phyloP scores from a whole-genome alignment of 2,329 filamentous ascomycete species.

The Mycosphaerella sp. region DNA sequence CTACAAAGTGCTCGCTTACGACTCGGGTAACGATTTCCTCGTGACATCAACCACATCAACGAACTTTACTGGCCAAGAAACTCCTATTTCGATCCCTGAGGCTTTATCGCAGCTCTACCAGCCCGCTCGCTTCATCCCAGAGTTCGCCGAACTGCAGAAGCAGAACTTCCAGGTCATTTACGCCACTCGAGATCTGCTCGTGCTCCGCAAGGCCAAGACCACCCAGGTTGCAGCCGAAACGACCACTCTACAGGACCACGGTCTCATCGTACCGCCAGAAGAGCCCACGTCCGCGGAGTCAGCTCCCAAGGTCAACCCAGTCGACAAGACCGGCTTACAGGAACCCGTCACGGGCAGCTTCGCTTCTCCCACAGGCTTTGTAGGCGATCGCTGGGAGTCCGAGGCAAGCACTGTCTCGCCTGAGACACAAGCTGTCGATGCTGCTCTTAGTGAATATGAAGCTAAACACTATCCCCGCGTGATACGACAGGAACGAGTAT shows the following conservation, averaged over 20 bases:
- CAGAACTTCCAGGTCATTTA: slow-evolving; percentile 63
- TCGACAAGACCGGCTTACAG: slow-evolving; percentile 39
- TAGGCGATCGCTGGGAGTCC: slow-evolving; percentile 31
- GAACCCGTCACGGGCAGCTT: slow-evolving; percentile 49
- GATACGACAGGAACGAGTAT: slow-evolving; percentile 43
- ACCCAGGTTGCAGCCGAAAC: slow-evolving; percentile 13
- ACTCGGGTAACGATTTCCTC: slow-evolving; percentile 53
- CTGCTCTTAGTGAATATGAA: slow-evolving; percentile 24
- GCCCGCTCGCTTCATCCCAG: slow-evolving; percentile 58
- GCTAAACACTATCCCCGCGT: slow-evolving; percentile 42
- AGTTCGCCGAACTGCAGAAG: slow-evolving; percentile 53
- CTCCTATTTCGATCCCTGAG: slow-evolving; percentile 52
- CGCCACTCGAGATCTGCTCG: slow-evolving; percentile 55
- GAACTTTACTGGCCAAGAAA: slow-evolving; percentile 47
- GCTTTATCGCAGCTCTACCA: slow-evolving; percentile 55
- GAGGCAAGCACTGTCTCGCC: slow-evolving; percentile 41
- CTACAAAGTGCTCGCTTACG: slow-evolving; percentile 63
- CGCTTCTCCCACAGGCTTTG: slow-evolving; percentile 59
- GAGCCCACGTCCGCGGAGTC: slow-evolving; percentile 6
- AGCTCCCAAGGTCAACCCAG: slow-evolving; percentile 47
- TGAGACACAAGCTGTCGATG: slow-evolving; percentile 23
- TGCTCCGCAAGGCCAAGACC: slow-evolving; percentile 56
- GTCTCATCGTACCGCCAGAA: slow-evolving; percentile 16
- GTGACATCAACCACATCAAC: slow-evolving; percentile 52
- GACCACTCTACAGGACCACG: slow-evolving; percentile 22